Conservation (phyloP, 2,329 filamentous ascomycete species). For the Didymosphaeria variabile region DNA sequence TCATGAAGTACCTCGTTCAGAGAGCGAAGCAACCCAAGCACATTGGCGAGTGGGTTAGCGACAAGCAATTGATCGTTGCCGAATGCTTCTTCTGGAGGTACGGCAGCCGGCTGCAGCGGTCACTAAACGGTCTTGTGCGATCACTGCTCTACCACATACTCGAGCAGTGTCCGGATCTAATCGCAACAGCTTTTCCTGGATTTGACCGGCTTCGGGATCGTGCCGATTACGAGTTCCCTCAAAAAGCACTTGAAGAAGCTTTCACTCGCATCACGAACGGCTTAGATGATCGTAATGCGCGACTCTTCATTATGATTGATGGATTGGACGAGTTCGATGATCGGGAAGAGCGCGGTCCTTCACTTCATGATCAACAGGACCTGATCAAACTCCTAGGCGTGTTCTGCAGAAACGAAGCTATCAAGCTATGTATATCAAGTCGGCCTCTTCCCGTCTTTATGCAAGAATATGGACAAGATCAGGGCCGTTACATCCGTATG, state of each 20-base stretch:
- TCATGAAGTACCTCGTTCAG: conserved; percentile 41
- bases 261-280: conserved; percentile 1
- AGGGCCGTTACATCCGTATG: not conserved
- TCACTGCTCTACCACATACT: conserved; percentile 32
- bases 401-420: not conserved
- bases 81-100: conserved; percentile 42
- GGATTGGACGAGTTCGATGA: conserved; percentile 23
- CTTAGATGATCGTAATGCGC: not conserved
- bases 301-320: conserved; percentile 21
- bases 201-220: conserved; percentile 2
- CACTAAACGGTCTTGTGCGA: conserved; percentile 32
- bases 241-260: not conserved
- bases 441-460: conserved; percentile 16
- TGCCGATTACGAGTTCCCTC: conserved; percentile 1
- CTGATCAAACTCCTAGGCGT: conserved; percentile 7
- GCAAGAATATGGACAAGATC: conserved; percentile 10
- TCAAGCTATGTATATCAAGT: conserved; percentile 26
- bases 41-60: conserved; percentile 27
- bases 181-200: conserved; percentile 6
- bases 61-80: conserved; percentile 12
- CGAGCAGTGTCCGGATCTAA: conserved; percentile 1
- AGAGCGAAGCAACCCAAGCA: conserved; percentile 11
- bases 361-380: not conserved
- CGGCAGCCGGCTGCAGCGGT: conserved; percentile 32
- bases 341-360: not conserved